Percentiles rank a stretch among this genome's conserved stretches.
Evolutionary conservation across 164 flowering plant genomes (phyloP).

Genomic region (Kalanchoe fedtschenkoi): DNA sequence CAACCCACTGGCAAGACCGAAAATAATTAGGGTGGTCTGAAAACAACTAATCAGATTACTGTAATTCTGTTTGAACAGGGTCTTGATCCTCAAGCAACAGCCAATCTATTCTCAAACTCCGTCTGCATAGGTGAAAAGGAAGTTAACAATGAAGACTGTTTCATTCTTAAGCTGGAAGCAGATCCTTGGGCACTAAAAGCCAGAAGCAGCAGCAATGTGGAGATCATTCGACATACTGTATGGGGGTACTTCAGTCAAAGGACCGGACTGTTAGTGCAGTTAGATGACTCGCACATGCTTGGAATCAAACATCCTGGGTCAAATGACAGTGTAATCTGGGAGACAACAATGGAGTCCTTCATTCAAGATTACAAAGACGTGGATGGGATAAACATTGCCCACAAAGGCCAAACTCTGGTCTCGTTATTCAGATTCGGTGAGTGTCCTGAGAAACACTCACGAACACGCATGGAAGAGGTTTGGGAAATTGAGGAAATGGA

Average conservation of each 20-base stretch:
- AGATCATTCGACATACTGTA: conserved; percentile 69
- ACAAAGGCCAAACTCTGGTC: conserved; percentile 52
- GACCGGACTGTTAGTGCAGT: conserved; percentile 63
- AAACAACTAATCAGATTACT: neutral
- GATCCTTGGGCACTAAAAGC: conserved; percentile 42
- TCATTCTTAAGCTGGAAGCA: conserved; percentile 67
- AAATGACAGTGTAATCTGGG: conserved; percentile 59
- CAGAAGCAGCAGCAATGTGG: conserved; percentile 66
- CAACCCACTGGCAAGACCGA: neutral
- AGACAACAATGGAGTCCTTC: conserved; percentile 72
- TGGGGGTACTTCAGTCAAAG: conserved; percentile 94
- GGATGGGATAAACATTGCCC: conserved; percentile 79
- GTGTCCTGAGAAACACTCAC: conserved; percentile 38
- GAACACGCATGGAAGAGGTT: conserved; percentile 76
- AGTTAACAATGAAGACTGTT: conserved; percentile 68
- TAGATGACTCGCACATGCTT: conserved; percentile 75
- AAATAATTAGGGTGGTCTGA: neutral
- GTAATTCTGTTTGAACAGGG: conserved; percentile 40
- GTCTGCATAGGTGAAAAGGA: conserved; percentile 70
- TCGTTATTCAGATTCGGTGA: conserved; percentile 70
- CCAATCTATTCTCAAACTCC: conserved; percentile 59
- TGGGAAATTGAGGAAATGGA: conserved; percentile 88
- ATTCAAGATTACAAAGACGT: conserved; percentile 59
- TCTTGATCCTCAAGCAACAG: conserved; percentile 79
- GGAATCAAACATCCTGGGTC: conserved; percentile 38